These are phyloP conservation scores for Cyclotella baltica DNA, from an alignment of 108 stramenopile genomes.

Conservation along the genomic window DNA sequence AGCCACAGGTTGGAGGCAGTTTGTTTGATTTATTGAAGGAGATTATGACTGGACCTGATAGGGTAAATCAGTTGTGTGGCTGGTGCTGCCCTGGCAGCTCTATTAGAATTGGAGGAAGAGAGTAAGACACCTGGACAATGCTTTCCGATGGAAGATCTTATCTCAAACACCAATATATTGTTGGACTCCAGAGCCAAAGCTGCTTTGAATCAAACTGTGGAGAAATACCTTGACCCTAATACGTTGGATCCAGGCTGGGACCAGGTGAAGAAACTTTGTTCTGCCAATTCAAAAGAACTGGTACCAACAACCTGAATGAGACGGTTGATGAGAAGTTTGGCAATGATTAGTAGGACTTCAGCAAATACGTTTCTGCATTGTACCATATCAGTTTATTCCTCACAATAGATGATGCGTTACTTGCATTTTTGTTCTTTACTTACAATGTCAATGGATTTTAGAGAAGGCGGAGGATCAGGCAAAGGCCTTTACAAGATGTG, in stretches of 20 bases:
- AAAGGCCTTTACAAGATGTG: slow-evolving; percentile 71
- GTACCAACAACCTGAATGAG: slow-evolving; percentile 40
- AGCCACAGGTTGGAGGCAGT: too few relatives aligned
- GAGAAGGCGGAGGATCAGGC: slow-evolving; percentile 67
- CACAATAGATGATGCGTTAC: too few relatives aligned
- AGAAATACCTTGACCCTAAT: slow-evolving; percentile 50
- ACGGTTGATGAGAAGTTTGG: slow-evolving; percentile 57
- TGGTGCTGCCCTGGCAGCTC: slow-evolving; percentile 53
- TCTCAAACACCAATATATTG: slow-evolving; percentile 33
- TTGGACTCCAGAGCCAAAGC: slow-evolving; percentile 44
- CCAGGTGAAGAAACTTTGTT: slow-evolving; percentile 53
- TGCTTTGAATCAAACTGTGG: slow-evolving; percentile 33
- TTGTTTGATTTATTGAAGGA: too few relatives aligned
- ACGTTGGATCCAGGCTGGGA: slow-evolving; percentile 53
- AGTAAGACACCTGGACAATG: slow-evolving; percentile 26
- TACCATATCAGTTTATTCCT: too few relatives aligned
- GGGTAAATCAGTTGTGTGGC: slow-evolving; percentile 56
- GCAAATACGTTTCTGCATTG: too few relatives aligned
- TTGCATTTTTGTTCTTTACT: too few relatives aligned
- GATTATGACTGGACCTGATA: too few relatives aligned
- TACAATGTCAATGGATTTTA: slow-evolving; percentile 69
- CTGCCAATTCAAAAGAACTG: slow-evolving; percentile 29
- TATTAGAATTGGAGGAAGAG: slow-evolving; percentile 50
- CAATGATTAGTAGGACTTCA: neutral
- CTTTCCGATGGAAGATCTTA: slow-evolving; percentile 53